phyloP scores from a whole-genome alignment of 2,329 filamentous ascomycete species.

The Pseudopithomyces maydicus region DNA sequence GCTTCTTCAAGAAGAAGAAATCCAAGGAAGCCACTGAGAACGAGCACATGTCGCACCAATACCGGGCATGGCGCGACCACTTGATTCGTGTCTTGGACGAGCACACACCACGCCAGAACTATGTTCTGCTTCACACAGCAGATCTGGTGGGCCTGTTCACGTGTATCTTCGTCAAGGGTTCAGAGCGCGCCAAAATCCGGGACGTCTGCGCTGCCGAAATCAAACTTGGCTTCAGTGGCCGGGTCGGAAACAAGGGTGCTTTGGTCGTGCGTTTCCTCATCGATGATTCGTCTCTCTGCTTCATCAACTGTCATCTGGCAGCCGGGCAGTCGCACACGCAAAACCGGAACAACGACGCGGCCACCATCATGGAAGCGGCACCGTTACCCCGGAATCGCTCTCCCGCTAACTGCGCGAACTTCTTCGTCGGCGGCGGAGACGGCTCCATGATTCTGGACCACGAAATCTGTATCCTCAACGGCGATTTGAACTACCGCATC shows the following conservation, averaged over 20 bases:
- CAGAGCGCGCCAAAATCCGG: constrained; percentile 74
- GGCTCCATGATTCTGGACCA: constrained; percentile 95
- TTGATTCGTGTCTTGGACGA: constrained; percentile 82
- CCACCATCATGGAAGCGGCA: constrained; percentile 81
- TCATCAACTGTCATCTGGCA: constrained; percentile 96
- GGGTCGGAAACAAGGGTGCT: constrained; percentile 96
- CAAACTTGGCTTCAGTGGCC: constrained; percentile 93
- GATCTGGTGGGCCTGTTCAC: constrained; percentile 94
- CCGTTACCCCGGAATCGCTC: constrained; percentile 76
- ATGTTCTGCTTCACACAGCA: constrained; percentile 84
- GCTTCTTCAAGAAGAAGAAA: constrained; percentile 77
- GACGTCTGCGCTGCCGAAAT: constrained; percentile 81
- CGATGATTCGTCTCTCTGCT: constrained; percentile 92
- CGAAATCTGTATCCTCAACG: constrained; percentile 95
- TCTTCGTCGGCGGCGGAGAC: constrained; percentile 89
- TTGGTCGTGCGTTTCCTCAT: constrained; percentile 89
- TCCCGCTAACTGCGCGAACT: constrained; percentile 69
- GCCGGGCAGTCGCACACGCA: constrained; percentile 91
- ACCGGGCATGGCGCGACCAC: constrained; percentile 94
- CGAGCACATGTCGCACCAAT: constrained; percentile 95
- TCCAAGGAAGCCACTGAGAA: constrained; percentile 84
- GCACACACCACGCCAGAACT: constrained; percentile 77
- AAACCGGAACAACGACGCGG: constrained; percentile 89
- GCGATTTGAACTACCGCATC: constrained; percentile 97
- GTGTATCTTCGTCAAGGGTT: constrained; percentile 89